Evolutionary conservation across 345 rosid genomes (phyloP), one percentile per base, ranked within the genome.

Genomic region (Pistacia integerrima): DNA sequence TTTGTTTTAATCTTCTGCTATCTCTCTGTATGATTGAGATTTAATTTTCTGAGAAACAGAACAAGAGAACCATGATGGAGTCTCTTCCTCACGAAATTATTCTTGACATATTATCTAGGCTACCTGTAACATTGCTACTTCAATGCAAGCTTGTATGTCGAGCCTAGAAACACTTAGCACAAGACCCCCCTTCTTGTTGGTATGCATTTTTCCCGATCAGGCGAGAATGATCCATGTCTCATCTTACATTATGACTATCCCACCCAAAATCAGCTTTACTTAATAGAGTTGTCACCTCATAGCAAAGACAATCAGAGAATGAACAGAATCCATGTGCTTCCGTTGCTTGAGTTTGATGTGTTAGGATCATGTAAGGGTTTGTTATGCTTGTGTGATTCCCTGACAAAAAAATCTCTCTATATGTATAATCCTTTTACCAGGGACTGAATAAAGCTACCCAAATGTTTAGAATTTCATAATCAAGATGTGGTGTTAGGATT

Each of bases 341-440:
- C 20, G 41, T 79, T 84, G 79, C 78, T 79, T 0, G 87, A 85
- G 55, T 88, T 84, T 44, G 83, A 88, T 5, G 82, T 84, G 30
- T 76, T 81, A 14, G 89, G 88, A 1, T 85, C 89, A 8, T 86
- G 89, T 57, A 79, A 82, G 55, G 85, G 91, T 35, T 61, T 86
- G 41, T 73, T 86, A 6, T 86, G 86, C 70, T 64, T 88, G 13
- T 75, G 79, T 22, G 87, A 86, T 67, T 73, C 82, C 1, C 35
- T 77, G 0, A 74, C 70, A 72, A 57, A 28, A 22, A 83, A 77
- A 61, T 20, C 78, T 22, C 49, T 81, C 30, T 83, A 35, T 57
- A 41, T 83, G 0, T 85, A 82, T 65, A 83, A 86, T 60, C 92
- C 88, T 46, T 88, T 88, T 62, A 74, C 84, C n/a, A 35, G 81